A percentile compares a stretch with the other conserved stretches of the same genome.
These are phyloP conservation scores for Arctostaphylos glauca DNA, from an alignment of 148 eudicot species.

Conservation along the genomic window DNA sequence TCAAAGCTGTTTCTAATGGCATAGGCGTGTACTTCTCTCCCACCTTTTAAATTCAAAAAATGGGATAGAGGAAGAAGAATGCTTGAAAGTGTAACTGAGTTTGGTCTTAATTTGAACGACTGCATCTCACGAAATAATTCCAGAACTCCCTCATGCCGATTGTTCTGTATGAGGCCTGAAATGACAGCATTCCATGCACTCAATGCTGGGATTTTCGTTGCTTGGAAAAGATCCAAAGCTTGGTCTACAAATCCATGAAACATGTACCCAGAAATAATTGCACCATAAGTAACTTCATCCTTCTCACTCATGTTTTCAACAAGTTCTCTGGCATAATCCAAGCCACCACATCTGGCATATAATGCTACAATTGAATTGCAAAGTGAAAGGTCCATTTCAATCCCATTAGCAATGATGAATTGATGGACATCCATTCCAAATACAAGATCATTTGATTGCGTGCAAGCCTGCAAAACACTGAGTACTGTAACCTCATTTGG, in stretches of 20 bases:
- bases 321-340: slow-evolving; percentile 64
- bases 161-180: slow-evolving; percentile 57
- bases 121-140: slow-evolving; percentile 51
- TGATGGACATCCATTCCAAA: slow-evolving; percentile 57
- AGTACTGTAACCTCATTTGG: slow-evolving; percentile 48
- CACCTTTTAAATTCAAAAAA: slow-evolving; percentile 43
- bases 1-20: slow-evolving; percentile 44
- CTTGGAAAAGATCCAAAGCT: slow-evolving; percentile 46
- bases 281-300: slow-evolving; percentile 64
- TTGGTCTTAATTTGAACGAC: slow-evolving; percentile 38
- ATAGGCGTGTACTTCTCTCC: slow-evolving; percentile 58
- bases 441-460: slow-evolving; percentile 56
- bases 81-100: slow-evolving; percentile 58
- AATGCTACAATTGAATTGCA: slow-evolving; percentile 54
- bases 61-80: slow-evolving; percentile 52
- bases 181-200: slow-evolving; percentile 67
- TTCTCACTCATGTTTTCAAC: slow-evolving; percentile 55
- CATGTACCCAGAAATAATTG: slow-evolving; percentile 61
- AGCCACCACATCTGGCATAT: slow-evolving; percentile 71
- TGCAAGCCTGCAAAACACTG: slow-evolving; percentile 60
- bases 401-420: slow-evolving; percentile 33
- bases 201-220: slow-evolving; percentile 46
- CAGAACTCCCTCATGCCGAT: slow-evolving; percentile 32
- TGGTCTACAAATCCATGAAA: slow-evolving; percentile 57
- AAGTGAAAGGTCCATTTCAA: slow-evolving; percentile 49